These are phyloP conservation scores for Colletotrichum siamense DNA, from an alignment of 2,329 filamentous ascomycete species.

Conservation along the genomic window DNA sequence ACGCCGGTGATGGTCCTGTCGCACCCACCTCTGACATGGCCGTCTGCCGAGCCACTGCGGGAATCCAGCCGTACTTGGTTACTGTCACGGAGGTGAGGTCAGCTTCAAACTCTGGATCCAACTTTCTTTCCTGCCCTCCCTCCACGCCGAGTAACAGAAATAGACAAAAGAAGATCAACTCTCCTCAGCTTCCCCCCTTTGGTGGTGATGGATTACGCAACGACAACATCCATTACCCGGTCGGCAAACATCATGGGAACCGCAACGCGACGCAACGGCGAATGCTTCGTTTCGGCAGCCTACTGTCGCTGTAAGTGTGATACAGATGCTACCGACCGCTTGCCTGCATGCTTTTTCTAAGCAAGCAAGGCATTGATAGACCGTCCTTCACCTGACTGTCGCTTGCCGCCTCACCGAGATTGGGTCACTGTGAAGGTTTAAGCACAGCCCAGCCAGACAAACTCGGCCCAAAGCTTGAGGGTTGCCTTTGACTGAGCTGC, in stretches of 20 bases:
- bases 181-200: not conserved
- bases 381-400: not conserved
- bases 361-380: not conserved
- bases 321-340: not conserved
- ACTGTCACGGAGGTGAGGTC: not conserved
- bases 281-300: not conserved
- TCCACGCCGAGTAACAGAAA: not conserved
- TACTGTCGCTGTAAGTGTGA: not conserved
- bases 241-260: not conserved
- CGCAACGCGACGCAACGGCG: not conserved
- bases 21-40: not conserved
- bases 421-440: not conserved
- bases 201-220: not conserved
- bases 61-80: not conserved
- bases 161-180: not conserved
- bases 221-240: not conserved
- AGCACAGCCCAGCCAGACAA: not conserved
- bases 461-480: not conserved
- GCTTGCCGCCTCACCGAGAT: conserved; percentile 6
- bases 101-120: not conserved
- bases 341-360: not conserved
- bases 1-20: not conserved
- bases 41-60: not conserved
- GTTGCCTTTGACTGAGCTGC: not conserved
- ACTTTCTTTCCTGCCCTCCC: not conserved